Evolutionary conservation across 2,329 filamentous ascomycete genomes (phyloP), one percentile per base, ranked within the genome.

Genomic region (Aspergillus sp.): DNA sequence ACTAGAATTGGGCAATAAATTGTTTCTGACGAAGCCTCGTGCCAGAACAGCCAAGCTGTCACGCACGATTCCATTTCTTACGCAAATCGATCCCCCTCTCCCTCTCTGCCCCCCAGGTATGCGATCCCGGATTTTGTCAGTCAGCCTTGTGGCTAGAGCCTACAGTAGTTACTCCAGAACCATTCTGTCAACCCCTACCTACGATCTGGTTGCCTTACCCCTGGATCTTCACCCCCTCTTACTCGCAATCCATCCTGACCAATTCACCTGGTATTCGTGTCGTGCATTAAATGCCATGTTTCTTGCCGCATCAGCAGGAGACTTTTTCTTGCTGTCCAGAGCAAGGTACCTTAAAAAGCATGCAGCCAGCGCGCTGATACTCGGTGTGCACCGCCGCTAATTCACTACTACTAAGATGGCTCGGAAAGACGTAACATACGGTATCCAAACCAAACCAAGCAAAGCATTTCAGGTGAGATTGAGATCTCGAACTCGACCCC

Each of bases 1-100:
- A 32, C 2, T 28, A 17, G 25, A 28, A 30, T 9, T 47, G 38
- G 39, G 39, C 23, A 39, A 25, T 55, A 15, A 17, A 43, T 25
- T n/a, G 41, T 55, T 55, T 55, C 47, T 36, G 30, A 55, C 53
- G 53, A 55, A 55, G 53, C 53, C 53, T 55, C 53, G 53, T 55
- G 53, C 36, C n/a, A 12, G n/a, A 13, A 28, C 15, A 25, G 12
- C 21, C 10, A 55, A 30, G 52, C 17, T 19, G 52, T 43, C 52
- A 55, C 39, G 28, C 52, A 55, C 38, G 23, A 43, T 45, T 30
- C 38, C 36, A 45, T 28, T 36, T 55, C 38, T 30, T 55, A 43
- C 52, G 19, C 23, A 17, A 23, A 21, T 32, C 17, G 41, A 10
- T 17, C n/a, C 17, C 39, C 39, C 15, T 49, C 28, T 30, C 10